phyloP scores from a whole-genome alignment of 768 basidiomycete species.

The Leccinum incarnatum region DNA sequence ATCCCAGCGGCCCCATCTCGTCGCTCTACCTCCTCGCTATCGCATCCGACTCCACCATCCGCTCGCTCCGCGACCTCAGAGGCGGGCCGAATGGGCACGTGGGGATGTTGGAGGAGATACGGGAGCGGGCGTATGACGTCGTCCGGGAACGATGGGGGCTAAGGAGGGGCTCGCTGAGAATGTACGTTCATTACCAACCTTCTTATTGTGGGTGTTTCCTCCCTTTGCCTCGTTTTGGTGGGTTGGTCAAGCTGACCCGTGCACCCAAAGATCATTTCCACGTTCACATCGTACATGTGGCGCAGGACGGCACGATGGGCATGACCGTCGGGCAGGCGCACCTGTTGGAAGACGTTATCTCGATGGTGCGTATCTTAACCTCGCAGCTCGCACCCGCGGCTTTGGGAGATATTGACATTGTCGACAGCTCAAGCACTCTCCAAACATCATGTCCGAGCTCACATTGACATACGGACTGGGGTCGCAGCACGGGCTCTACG shows the following conservation, averaged over 20 bases:
- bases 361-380: conserved; percentile 51
- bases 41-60: conserved; percentile 56
- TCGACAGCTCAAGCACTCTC: conserved; percentile 60
- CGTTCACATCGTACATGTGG: conserved; percentile 84
- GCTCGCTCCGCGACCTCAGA: conserved; percentile 71
- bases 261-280: conserved; percentile 95
- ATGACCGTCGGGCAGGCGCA: conserved; percentile 90
- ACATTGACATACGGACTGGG: conserved; percentile 84
- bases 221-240: not conserved
- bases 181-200: conserved; percentile 95
- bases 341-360: conserved; percentile 88
- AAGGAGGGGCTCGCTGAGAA: conserved; percentile 55
- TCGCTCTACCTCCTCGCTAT: conserved; percentile 88
- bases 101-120: conserved; percentile 63
- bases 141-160: conserved; percentile 69
- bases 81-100: conserved; percentile 52
- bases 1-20: conserved; percentile 56
- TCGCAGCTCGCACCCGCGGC: too few relatives aligned
- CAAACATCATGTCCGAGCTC: conserved; percentile 61
- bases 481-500: conserved; percentile 71
- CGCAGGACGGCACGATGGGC: conserved; percentile 55
- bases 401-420: not conserved
- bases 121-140: conserved; percentile 47
- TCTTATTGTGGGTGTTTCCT: conserved; percentile 74
- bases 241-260: not conserved